Base-by-base conservation (phyloP, 176 grass and related monocot genomes). In the Microstegium vimineum region DNA sequence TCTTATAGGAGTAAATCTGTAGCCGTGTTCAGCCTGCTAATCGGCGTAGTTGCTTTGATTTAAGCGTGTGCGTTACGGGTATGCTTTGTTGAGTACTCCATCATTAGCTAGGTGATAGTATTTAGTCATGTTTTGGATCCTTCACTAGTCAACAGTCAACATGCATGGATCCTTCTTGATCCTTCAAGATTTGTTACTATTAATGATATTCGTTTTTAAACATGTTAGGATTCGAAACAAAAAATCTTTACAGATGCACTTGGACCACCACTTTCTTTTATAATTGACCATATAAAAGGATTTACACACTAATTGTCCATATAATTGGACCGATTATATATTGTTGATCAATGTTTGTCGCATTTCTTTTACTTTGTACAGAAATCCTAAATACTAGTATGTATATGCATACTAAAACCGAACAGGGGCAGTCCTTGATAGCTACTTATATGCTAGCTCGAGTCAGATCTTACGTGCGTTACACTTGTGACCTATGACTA, bases 61-160 rank as follows among this genome's bases (percentile, higher is more conserved):
- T 31, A 34, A 77, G 84, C 77, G 22, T 85, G 72, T 72, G 84
- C 79, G 78, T 82, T 36, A 80, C 30, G 78, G 63, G 43, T 68
- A 34, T 84, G 67, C 66, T 64, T 78, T 78, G 77, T 26, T 35
- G 46, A 80, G 77, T 51, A 16, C 30, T 36, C 20, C 77, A 36
- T 18, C 30, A 47, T 28, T 51, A 66, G 77, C 62, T 51, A 49
- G 40, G 62, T 36, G 43, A 37, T 28, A 83, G n/a, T n/a, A n/a
- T n/a, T n/a, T n/a, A n/a, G 41, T 65, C 68, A 73, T 27, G 38
- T 35, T 35, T 17, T 26, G 30, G 46, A 22, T n/a, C 15, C 49
- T 52, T 52, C 16, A 43, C 23, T 34, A 10, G 56, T 47, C 82
- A 69, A 33, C 54, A 85, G 40, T 9, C 73, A 62, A 12, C 57